Evolutionary conservation across 2,329 filamentous ascomycete genomes (phyloP), one percentile per base, ranked within the genome.

Genomic region (Venturia carpophila): DNA sequence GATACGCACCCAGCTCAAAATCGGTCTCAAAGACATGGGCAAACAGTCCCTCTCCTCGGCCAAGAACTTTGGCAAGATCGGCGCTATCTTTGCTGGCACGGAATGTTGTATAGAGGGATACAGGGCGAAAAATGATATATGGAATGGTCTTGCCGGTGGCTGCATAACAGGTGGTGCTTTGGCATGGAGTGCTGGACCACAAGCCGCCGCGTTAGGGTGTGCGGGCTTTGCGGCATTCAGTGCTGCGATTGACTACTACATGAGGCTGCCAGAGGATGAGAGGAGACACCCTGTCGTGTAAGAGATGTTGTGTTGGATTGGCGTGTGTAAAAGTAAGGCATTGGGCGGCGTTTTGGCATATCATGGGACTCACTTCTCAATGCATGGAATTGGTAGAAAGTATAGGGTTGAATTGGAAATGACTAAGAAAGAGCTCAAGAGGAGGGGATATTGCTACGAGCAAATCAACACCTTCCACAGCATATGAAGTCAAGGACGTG

Each of bases 1-100:
- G 37, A 82, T 93, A 68, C 84, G 87, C 58, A 86, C 96, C 75
- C 94, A 97, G 77, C 83, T 99, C 64, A 86, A 85, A 68, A 79
- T 84, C 72, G 94, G 94, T 64, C 91, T 99, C 80, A 92, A 90
- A 76, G 94, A 99, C 76, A 97, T 99, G 92, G 94, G 94, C 69
- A 78, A 83, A 68, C 86, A 91, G 15, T 93, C 91, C 5, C 90
- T 83, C 77, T 88, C 87, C 68, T 91, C 88, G 60, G 94, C 92
- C 64, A 94, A 92, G 79, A 97, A 87, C 80, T 99, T 99, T 74
- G 93, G 91, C 68, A 89, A 92, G 70, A 91, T 99, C 62, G 94
- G 94, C 71, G 89, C 91, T 2, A 83, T 97, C 24, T 99, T 95
- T 79, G 84, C 87, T 19, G 93, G 93, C 49, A 96, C 94, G 64